Conservation (phyloP, 1,284 basidiomycete species). For the Trichosporon sp. region DNA sequence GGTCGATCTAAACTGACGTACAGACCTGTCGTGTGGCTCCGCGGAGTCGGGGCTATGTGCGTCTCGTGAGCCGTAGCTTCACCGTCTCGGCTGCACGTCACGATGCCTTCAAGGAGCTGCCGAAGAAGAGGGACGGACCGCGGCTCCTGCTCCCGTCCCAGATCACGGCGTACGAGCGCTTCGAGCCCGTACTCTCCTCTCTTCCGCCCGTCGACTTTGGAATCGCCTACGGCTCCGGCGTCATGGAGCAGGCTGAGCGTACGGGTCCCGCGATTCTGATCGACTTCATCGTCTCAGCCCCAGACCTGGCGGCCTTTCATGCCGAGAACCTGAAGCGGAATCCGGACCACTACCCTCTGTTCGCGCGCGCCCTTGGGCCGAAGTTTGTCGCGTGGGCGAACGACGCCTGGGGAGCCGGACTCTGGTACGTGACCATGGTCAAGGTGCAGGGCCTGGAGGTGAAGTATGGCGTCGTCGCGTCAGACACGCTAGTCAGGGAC, state of each 20-base stretch:
- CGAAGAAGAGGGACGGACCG: neutral
- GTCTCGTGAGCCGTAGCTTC: neutral
- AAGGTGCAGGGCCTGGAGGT: slow-evolving; percentile 79
- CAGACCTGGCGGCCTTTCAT: slow-evolving; percentile 89
- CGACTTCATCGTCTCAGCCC: slow-evolving; percentile 94
- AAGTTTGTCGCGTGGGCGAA: slow-evolving; percentile 76
- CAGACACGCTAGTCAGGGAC: slow-evolving; percentile 85
- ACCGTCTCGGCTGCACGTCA: neutral
- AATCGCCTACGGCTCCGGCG: slow-evolving; percentile 56
- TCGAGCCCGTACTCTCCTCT: slow-evolving; percentile 46
- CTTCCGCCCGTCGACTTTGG: slow-evolving; percentile 52
- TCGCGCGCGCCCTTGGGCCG: slow-evolving; percentile 73
- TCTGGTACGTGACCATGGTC: slow-evolving; percentile 94
- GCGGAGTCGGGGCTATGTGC: neutral
- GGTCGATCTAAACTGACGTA: too few species aligned
- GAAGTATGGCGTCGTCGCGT: slow-evolving; percentile 96
- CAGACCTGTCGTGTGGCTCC: neutral
- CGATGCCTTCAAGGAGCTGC: neutral
- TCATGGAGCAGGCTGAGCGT: slow-evolving; percentile 52
- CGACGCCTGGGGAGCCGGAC: slow-evolving; percentile 72
- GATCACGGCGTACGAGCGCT: slow-evolving; percentile 36
- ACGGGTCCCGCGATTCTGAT: slow-evolving; percentile 68
- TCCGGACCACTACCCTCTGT: slow-evolving; percentile 85
- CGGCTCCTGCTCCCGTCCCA: neutral
- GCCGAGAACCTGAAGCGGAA: slow-evolving; percentile 89